Percentiles rank a stretch among this genome's conserved stretches.
phyloP scores from a whole-genome alignment of 495 filamentous ascomycete species.

The Neurospora cerealis region DNA sequence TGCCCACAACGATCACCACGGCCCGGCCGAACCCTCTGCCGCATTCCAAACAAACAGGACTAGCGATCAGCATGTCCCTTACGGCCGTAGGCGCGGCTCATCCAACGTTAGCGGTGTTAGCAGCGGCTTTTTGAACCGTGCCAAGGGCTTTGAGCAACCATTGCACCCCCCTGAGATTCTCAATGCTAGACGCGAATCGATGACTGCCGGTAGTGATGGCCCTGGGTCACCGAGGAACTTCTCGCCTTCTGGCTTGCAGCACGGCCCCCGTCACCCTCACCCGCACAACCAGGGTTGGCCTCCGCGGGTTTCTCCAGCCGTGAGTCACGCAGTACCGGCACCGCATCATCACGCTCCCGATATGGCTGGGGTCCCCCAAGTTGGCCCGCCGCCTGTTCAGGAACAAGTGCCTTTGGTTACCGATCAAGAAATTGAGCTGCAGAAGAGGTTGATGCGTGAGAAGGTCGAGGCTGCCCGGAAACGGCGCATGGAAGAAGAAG shows the following conservation, averaged over 20 bases:
- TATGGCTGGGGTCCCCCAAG: constrained; percentile 1
- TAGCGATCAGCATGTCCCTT: constrained; percentile 58
- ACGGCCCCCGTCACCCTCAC: constrained; percentile 21
- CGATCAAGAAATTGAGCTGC: constrained; percentile 54
- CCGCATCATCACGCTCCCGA: constrained; percentile 27
- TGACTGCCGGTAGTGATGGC: constrained; percentile 34
- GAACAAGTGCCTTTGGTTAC: constrained; percentile 20
- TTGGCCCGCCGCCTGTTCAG: constrained; percentile 13
- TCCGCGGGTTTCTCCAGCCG: constrained; percentile 38
- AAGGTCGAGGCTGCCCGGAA: constrained; percentile 66
- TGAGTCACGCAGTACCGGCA: constrained; percentile 38
- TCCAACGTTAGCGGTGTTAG: constrained; percentile 93
- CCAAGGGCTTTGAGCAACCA: constrained; percentile 36
- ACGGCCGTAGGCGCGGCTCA: constrained; percentile 75
- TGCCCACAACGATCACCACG: constrained; percentile 40
- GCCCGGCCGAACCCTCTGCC: constrained; percentile 81
- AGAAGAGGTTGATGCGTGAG: constrained; percentile 81
- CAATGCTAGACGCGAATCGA: constrained; percentile 33
- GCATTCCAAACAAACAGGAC: constrained; percentile 79
- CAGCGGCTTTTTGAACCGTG: constrained; percentile 47
- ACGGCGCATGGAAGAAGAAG: constrained; percentile 72
- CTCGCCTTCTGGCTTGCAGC: constrained; percentile 25
- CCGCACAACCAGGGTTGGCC: constrained; percentile 36
- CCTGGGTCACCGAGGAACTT: constrained; percentile 37
- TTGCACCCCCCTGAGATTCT: constrained; percentile 34